Base-by-base conservation (phyloP, 768 basidiomycete species). In the Scleroderma citrinum region DNA sequence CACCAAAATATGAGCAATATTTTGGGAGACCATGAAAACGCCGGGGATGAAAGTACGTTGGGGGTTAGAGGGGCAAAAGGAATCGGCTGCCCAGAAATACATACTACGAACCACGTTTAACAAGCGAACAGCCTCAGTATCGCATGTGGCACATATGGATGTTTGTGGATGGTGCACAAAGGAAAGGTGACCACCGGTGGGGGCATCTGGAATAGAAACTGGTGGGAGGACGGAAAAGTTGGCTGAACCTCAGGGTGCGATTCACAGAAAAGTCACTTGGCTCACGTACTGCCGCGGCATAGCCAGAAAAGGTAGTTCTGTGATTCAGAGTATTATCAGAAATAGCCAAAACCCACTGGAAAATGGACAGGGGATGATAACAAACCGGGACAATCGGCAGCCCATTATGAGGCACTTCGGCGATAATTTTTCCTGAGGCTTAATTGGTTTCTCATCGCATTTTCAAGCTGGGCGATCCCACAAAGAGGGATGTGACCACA, bases 71-170 rank as follows among this genome's bases (percentile, higher is more conserved):
- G 24, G 23, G 41, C 14, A 36, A 21, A 31, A 23, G 20, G n/a
- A 19, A 24, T 43, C 19, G 26, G 20, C 8, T 26, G 21, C 42
- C 44, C 36, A 42, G 36, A 24, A 31, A 44, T 44, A 44, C 48
- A 44, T 21, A 19, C 21, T 16, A 38, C 11, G 19, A 35, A 37
- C 32, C 48, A 49, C 48, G 48, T 44, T 44, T 44, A 44, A 44
- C 43, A 20, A 44, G 42, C 32, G 48, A 30, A 49, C 48, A 49
- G 48, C 48, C 48, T 44, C 35, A 38, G n/a, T 20, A 38, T 37
- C 35, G 43, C 19, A 42, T 34, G 40, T 42, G 29, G 12, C 38
- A 31, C 30, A 39, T 49, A 38, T 38, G 26, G 36, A 23, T 36
- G 43, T 8, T 35, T 49, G 19, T 29, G 48, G 41, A 29, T 29